Evolutionary conservation across 2,329 filamentous ascomycete species (phyloP).

Genomic region (Ophiostoma piceae): DNA sequence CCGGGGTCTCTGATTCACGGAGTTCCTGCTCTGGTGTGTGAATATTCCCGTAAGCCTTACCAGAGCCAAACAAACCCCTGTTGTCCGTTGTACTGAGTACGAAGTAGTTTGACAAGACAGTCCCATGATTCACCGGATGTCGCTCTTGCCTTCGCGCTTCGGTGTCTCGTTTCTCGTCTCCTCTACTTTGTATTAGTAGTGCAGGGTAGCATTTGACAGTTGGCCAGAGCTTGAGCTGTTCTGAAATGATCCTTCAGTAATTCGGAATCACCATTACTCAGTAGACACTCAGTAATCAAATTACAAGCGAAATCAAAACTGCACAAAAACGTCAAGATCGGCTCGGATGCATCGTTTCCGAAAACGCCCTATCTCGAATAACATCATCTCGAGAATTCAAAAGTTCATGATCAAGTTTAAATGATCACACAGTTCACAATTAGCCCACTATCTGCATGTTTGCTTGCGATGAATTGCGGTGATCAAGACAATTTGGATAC

Average conservation of each 20-base stretch:
- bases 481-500: not conserved
- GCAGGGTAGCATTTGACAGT: not conserved
- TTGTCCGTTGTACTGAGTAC: not conserved
- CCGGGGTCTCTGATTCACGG: not conserved
- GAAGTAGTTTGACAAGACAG: not conserved
- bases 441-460: not conserved
- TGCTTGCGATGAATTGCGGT: not conserved
- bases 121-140: conserved; percentile 2
- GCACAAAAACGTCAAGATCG: not conserved
- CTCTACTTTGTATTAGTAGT: not conserved
- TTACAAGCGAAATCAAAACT: not conserved
- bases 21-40: not conserved
- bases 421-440: not conserved
- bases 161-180: not conserved
- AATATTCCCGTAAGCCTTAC: not conserved
- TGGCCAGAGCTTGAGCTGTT: not conserved
- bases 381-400: not conserved
- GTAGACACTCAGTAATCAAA: not conserved
- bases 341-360: not conserved
- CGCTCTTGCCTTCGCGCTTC: not conserved
- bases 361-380: not conserved
- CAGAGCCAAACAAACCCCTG: not conserved
- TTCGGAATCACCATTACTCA: no score
- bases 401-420: not conserved
- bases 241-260: no score